Evolutionary conservation across 305 asterid species (phyloP), one percentile per base, ranked within the genome.

Genomic region (Fraxinus albicans): DNA sequence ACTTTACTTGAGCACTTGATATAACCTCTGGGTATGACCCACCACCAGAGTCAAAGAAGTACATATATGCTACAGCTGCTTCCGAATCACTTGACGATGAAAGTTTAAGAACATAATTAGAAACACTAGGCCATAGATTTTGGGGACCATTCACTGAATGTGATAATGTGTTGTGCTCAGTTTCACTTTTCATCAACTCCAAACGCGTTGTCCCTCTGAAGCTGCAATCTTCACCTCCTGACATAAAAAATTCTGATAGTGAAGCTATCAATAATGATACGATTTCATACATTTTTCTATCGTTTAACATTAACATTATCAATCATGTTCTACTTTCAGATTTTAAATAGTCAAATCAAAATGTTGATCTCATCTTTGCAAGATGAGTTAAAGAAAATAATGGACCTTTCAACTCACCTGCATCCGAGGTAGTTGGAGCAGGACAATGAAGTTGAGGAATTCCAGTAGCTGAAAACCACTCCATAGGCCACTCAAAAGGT

Each of bases 1-100:
- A 96, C 78, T 91, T 85, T 12, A 86, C 94, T 90, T 96, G 98
- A 9, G 94, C 91, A 60, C 80, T 53, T 67, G 99, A 94, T 82
- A 96, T 89, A 33, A 92, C 93, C 92, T 93, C 91, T 0, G 97
- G 99, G 85, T 92, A 94, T 42, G 98, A 93, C 4, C 98, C 98
- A 72, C 98, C 97, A 19, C 98, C 99, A 3, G 98, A 94, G 90
- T 96, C 98, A 27, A 96, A 88, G 88, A 93, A 92, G 84, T 96
- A 94, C 95, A 94, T 86, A 47, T 84, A 92, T 33, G 88, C 90
- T n/a, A 92, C 88, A 13, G 88, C 80, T 21, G 78, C 81, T 55
- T 84, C 84, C 60, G 86, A 82, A 88, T 90, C 80, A 55, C 77
- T 83, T 12, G 90, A 55, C n/a, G 94, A 91, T 53, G 90, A 81